Conservation (phyloP, 108 stramenopile genomes). For the Asterionellopsis glacialis region DNA sequence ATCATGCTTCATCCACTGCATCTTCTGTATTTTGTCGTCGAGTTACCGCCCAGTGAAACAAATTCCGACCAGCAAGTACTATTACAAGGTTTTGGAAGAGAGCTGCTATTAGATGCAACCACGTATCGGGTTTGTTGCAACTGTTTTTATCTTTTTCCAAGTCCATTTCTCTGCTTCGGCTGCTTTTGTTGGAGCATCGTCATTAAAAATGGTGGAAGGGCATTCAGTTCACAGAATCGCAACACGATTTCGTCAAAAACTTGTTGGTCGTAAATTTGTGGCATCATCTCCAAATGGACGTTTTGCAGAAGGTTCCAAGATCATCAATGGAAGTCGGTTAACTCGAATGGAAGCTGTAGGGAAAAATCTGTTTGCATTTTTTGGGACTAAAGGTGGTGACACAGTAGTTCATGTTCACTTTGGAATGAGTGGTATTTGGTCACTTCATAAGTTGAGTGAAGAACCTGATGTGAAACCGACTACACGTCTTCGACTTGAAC, state of each 20-base stretch:
- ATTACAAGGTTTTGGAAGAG: too few relatives aligned
- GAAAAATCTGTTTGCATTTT: slow-evolving; percentile 78
- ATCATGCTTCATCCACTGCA: too few relatives aligned
- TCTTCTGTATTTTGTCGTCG: too few relatives aligned
- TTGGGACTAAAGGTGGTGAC: slow-evolving; percentile 9
- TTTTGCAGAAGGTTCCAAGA: slow-evolving; percentile 49
- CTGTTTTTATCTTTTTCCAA: too few relatives aligned
- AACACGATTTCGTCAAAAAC: slow-evolving; percentile 36
- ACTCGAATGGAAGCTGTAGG: slow-evolving; percentile 68
- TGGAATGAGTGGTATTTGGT: slow-evolving; percentile 71
- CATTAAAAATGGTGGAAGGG: slow-evolving; percentile 58
- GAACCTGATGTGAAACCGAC: slow-evolving; percentile 54
- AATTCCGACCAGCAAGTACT: too few relatives aligned
- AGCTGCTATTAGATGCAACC: too few relatives aligned
- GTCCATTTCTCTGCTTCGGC: too few relatives aligned
- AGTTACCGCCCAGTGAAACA: too few relatives aligned
- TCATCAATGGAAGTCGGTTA: slow-evolving; percentile 45
- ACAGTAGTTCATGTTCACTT: slow-evolving; percentile 69
- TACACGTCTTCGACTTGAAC: slow-evolving; percentile 53
- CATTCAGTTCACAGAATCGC: slow-evolving; percentile 71
- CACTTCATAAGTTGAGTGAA: slow-evolving; percentile 36
- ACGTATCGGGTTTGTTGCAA: too few relatives aligned
- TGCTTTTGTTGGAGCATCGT: too few relatives aligned
- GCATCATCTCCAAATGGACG: slow-evolving; percentile 63
- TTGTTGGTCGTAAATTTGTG: slow-evolving; percentile 50